Evolutionary conservation across 2,329 filamentous ascomycete species (phyloP).

Genomic region (Claviceps monticola): DNA sequence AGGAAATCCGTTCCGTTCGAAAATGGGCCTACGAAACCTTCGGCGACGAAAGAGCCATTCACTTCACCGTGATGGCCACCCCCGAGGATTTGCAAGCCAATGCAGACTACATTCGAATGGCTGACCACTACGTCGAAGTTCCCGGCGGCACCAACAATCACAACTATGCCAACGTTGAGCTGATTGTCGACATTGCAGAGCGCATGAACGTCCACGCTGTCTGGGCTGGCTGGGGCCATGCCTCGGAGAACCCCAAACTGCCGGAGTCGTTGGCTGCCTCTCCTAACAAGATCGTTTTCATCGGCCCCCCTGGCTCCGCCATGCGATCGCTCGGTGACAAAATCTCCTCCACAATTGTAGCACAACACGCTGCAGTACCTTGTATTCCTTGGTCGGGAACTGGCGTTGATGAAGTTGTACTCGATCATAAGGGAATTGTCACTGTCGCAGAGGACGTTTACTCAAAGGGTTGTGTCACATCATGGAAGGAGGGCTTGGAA

Average conservation of each 20-base stretch:
- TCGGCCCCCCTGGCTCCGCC: conserved; percentile 90
- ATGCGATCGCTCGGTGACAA: conserved; percentile 99
- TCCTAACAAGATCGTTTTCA: conserved; percentile 98
- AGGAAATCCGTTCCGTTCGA: conserved; percentile 96
- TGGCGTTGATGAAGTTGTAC: conserved; percentile 66
- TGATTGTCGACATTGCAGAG: conserved; percentile 97
- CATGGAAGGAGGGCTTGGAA: conserved; percentile 76
- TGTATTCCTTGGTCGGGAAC: conserved; percentile 99
- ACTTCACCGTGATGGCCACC: conserved; percentile 99
- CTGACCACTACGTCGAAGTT: conserved; percentile 97
- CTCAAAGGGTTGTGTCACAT: conserved; percentile 77
- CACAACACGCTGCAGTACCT: conserved; percentile 88
- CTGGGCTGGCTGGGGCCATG: conserved; percentile 98
- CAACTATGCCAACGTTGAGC: conserved; percentile 98
- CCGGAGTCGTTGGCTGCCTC: conserved; percentile 93
- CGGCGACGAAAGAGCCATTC: conserved; percentile 93
- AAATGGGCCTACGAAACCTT: conserved; percentile 99
- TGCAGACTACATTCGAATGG: conserved; percentile 99
- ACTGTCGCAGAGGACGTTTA: conserved; percentile 82
- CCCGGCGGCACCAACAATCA: conserved; percentile 99
- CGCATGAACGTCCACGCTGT: conserved; percentile 97
- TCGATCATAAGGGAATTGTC: conserved; percentile 76
- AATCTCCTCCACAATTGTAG: conserved; percentile 97
- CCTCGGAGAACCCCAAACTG: conserved; percentile 95
- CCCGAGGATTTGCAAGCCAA: conserved; percentile 96